These are phyloP conservation scores for Stramenopiles sp. DNA, from an alignment of 352 stramenopile species.

Conservation along the genomic window DNA sequence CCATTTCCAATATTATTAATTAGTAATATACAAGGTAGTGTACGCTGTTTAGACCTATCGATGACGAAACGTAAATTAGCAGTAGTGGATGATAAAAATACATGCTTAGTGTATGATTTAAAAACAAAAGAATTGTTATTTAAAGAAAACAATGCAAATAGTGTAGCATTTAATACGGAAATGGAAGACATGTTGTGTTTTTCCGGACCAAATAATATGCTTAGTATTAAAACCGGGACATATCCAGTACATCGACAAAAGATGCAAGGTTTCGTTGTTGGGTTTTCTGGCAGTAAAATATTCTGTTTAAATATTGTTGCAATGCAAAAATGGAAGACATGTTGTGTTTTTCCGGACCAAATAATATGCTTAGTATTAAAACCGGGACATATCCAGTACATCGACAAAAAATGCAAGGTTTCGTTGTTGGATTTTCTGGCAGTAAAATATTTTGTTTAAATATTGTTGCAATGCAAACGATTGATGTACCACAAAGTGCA, in stretches of 20 bases:
- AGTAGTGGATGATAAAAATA: conserved; percentile 63
- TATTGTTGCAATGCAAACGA: conserved; percentile 48
- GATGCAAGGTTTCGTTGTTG: conserved; percentile 71
- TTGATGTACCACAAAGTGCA: conserved; percentile 67
- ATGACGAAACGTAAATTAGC: conserved; percentile 53
- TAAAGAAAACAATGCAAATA: conserved; percentile 52
- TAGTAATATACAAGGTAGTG: conserved; percentile 41
- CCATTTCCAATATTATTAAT: conserved; percentile 75
- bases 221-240: conserved; percentile 66
- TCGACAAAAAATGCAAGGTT: conserved; percentile 62
- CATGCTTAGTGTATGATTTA: conserved; percentile 68
- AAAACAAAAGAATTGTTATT: conserved; percentile 63
- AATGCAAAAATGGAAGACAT: conserved; percentile 81
- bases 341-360: conserved; percentile 62
- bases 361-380: conserved; percentile 64
- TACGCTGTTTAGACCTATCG: conserved; percentile 65
- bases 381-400: conserved; percentile 62
- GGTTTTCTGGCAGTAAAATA: conserved; percentile 69
- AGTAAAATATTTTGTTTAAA: conserved; percentile 75
- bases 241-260: conserved; percentile 63
- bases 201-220: conserved; percentile 40
- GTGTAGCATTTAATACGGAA: conserved; percentile 76
- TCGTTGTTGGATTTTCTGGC: conserved; percentile 70
- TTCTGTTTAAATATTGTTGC: conserved; percentile 67
- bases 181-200: conserved; percentile 83